A percentile compares a stretch with the other conserved stretches of the same genome.
Evolutionary conservation across 768 basidiomycete genomes (phyloP).

Genomic region (Tephrocybe rancida): DNA sequence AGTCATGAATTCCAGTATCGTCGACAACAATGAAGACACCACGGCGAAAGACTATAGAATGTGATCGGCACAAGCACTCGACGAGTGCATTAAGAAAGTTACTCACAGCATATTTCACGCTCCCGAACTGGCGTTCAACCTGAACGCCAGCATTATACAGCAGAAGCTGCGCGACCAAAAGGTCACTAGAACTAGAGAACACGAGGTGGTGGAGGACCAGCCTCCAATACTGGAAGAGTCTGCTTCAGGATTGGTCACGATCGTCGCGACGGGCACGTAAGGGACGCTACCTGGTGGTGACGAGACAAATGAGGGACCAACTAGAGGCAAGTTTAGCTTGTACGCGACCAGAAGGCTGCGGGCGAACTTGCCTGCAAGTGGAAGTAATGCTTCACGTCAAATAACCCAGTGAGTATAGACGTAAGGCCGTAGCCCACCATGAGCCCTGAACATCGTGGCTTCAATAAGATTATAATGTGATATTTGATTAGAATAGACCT

Average conservation of each 20-base stretch:
- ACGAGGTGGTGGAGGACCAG: conserved; percentile 72
- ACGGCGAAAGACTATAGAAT: conserved; percentile 72
- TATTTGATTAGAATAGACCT: conserved; percentile 42
- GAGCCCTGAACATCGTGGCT: conserved; percentile 51
- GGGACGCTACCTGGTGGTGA: conserved; percentile 73
- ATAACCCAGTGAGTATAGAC: conserved; percentile 75
- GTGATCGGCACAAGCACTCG: background rate
- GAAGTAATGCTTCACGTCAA: conserved; percentile 88
- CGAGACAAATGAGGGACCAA: conserved; percentile 89
- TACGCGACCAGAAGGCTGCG: conserved; percentile 10
- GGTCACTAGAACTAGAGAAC: conserved; percentile 84
- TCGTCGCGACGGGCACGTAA: conserved; percentile 7
- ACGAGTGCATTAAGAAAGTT: conserved; percentile 5
- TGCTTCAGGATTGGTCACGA: conserved; percentile 33
- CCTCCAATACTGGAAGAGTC: conserved; percentile 77
- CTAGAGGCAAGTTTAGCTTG: conserved; percentile 35
- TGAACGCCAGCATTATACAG: conserved; percentile 71
- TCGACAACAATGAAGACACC: conserved; percentile 66
- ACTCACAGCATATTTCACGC: conserved; percentile 82
- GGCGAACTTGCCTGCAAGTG: conserved; percentile 68
- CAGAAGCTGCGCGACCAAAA: conserved; percentile 74
- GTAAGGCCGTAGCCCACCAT: conserved; percentile 73
- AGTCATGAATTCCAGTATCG: conserved; percentile 65
- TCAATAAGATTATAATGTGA: conserved; percentile 1
- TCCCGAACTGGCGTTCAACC: conserved; percentile 86